Conservation (phyloP, 129 eudicot species). For the Cynara cardunculus region DNA sequence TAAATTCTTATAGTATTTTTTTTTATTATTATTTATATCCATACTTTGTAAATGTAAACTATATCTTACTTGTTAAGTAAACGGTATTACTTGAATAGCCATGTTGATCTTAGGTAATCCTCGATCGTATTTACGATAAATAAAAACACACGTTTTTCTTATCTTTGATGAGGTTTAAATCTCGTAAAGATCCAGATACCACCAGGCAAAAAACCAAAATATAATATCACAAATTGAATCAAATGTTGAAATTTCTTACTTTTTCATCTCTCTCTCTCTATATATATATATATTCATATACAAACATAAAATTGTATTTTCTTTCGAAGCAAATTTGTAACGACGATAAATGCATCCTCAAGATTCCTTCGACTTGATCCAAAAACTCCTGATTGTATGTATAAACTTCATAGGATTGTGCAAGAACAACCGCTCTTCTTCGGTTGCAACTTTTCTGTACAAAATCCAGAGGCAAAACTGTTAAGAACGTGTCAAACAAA, state of each 20-base stretch:
- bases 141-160: too few species aligned
- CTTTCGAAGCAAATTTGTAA: background rate
- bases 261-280: constrained; percentile 32
- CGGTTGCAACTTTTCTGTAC: constrained; percentile 48
- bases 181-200: background rate
- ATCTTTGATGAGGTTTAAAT: too few species aligned
- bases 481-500: constrained; percentile 3
- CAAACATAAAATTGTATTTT: constrained; percentile 11
- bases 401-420: constrained; percentile 46
- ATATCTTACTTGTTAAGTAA: too few species aligned
- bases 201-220: too few species aligned
- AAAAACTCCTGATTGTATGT: background rate
- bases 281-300: constrained; percentile 23
- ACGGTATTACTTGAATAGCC: too few species aligned
- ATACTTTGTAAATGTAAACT: too few species aligned
- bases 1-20: too few species aligned
- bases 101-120: too few species aligned
- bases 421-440: constrained; percentile 57
- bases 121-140: too few species aligned
- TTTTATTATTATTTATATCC: too few species aligned
- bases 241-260: constrained; percentile 9
- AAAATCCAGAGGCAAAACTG: background rate
- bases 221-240: constrained; percentile 11
- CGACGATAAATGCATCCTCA: constrained; percentile 7
- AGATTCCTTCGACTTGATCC: constrained; percentile 14